A percentile compares a stretch with the other conserved stretches of the same genome.
phyloP scores from a whole-genome alignment of 805 yeast genomes.

The Candida alai region DNA sequence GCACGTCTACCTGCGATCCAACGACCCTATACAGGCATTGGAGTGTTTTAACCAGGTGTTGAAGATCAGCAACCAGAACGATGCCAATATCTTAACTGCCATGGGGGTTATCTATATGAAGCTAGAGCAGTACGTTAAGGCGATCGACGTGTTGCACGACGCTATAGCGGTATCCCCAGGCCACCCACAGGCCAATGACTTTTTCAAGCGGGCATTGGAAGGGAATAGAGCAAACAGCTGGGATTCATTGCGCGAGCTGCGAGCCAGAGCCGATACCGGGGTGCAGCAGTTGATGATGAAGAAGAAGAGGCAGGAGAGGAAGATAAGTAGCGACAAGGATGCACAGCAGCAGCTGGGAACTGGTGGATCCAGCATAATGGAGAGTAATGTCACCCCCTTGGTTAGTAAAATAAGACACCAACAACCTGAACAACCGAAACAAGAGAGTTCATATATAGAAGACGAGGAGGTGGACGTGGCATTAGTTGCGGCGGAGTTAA shows the following conservation, averaged over 20 bases:
- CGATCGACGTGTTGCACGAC: conserved; percentile 74
- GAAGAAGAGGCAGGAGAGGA: conserved; percentile 1
- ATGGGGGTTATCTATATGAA: conserved; percentile 81
- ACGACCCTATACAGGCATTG: conserved; percentile 61
- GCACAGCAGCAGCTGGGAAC: too few species aligned
- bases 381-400: conserved; percentile 1
- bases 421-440: too few species aligned
- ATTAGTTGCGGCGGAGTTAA: conserved; percentile 36
- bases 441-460: too few species aligned
- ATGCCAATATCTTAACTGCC: conserved; percentile 70
- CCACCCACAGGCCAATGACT: conserved; percentile 81
- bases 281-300: conserved; percentile 15
- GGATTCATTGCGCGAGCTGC: neutral
- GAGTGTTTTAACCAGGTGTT: conserved; percentile 74
- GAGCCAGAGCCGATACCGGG: conserved; percentile 15
- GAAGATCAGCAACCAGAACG: conserved; percentile 63
- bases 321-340: too few species aligned
- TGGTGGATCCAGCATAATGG: too few species aligned
- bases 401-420: neutral
- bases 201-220: conserved; percentile 75
- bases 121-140: conserved; percentile 56
- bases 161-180: conserved; percentile 76
- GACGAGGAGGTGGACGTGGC: conserved; percentile 8
- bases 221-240: conserved; percentile 33
- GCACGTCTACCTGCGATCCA: conserved; percentile 74